Conservation (phyloP, 306 rosid genomes). For the Fragaria nilgerrensis region DNA sequence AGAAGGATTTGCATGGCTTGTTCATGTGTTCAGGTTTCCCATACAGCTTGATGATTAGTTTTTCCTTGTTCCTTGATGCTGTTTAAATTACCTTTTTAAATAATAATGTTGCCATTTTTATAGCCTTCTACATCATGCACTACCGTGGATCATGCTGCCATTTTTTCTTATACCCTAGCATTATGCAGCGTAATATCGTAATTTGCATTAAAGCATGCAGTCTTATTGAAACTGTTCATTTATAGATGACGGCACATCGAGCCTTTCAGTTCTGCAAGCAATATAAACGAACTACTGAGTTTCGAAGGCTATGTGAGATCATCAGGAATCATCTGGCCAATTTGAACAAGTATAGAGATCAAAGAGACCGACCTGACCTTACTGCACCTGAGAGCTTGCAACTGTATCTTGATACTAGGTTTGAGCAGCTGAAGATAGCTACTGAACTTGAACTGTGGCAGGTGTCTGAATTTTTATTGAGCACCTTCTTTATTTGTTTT, state of each 20-base stretch:
- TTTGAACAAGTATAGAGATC: conserved; percentile 91
- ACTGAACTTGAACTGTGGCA: conserved; percentile 97
- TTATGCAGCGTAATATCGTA: background rate
- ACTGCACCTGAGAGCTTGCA: conserved; percentile 92
- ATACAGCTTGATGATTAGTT: background rate
- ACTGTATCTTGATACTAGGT: conserved; percentile 86
- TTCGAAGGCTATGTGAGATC: conserved; percentile 90
- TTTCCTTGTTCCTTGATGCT: background rate
- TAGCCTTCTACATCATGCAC: background rate
- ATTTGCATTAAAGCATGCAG: background rate
- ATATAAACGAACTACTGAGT: conserved; percentile 90
- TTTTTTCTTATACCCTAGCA: background rate
- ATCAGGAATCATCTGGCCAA: conserved; percentile 86
- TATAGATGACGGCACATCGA: conserved; percentile 99
- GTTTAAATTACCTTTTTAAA: background rate
- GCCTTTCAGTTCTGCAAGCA: conserved; percentile 99
- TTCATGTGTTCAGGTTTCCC: background rate
- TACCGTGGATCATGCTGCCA: background rate
- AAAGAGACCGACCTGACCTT: conserved; percentile 89
- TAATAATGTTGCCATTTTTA: background rate
- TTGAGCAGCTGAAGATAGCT: conserved; percentile 96
- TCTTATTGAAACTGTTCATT: background rate
- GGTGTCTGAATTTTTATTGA: conserved; percentile 34
- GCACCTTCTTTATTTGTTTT: background rate
- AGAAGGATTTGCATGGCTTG: background rate